A percentile compares a stretch with the other conserved stretches of the same genome.
Conservation (phyloP, 192 early-diverging fungal genomes). For the Rhizophagus prolifer region DNA sequence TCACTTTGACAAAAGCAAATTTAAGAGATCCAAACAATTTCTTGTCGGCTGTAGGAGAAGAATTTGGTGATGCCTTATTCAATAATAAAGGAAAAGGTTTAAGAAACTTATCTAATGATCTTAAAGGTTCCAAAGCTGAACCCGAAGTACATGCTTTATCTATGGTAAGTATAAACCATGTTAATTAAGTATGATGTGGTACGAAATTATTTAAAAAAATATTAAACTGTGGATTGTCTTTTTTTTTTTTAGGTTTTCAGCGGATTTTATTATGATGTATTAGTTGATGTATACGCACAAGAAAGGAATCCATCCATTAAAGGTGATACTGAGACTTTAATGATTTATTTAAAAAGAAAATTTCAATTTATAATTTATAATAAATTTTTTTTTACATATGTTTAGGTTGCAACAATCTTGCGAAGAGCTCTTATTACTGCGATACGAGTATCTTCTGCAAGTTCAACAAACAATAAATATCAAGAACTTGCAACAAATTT, state of each 20-base stretch:
- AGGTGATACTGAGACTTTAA: background rate
- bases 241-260: constrained; percentile 10
- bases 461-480: background rate
- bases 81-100: constrained; percentile 14
- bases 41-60: constrained; percentile 12
- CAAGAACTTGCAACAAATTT: constrained; percentile 17
- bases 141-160: constrained; percentile 6
- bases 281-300: background rate
- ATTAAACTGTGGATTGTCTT: no score
- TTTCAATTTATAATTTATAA: background rate
- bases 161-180: background rate
- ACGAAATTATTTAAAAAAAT: no score
- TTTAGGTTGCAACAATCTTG: background rate
- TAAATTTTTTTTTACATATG: background rate
- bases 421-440: constrained; percentile 4
- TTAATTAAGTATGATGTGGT: no score
- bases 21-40: background rate
- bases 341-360: background rate
- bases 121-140: background rate
- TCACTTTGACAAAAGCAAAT: constrained; percentile 3
- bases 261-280: constrained; percentile 17
- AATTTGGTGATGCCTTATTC: constrained; percentile 8
- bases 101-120: constrained; percentile 9
- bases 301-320: constrained; percentile 6
- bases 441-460: background rate